A percentile compares a stretch with the other conserved stretches of the same genome.
Conservation (phyloP, 768 basidiomycete genomes). For the Termitomyces sp. region DNA sequence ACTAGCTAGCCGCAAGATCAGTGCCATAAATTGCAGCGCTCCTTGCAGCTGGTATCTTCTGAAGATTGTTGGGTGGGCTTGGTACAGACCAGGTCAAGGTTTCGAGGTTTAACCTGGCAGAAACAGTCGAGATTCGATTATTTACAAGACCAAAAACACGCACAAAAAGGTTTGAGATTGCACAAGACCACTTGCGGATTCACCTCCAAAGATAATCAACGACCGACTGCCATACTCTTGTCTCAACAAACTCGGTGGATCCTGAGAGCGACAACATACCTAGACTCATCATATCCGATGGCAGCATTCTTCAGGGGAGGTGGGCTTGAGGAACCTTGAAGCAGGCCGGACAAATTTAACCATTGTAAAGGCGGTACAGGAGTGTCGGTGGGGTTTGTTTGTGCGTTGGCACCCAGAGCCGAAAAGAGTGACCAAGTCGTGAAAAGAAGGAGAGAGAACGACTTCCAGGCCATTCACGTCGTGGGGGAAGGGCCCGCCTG, state of each 20-base stretch:
- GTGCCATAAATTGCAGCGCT: conserved; percentile 59
- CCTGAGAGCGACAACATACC: conserved; percentile 19
- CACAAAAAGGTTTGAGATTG: conserved; percentile 68
- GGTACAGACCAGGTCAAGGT: conserved; percentile 59
- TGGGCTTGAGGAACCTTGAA: conserved; percentile 49
- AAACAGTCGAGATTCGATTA: background rate
- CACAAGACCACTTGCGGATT: conserved; percentile 58
- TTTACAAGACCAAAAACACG: conserved; percentile 15
- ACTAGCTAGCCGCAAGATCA: conserved; percentile 84
- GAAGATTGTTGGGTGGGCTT: conserved; percentile 42
- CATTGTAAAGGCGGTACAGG: conserved; percentile 65
- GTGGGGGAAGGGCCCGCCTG: conserved; percentile 15
- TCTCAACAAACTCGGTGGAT: background rate
- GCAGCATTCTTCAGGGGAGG: conserved; percentile 67
- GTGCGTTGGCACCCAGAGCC: conserved; percentile 26
- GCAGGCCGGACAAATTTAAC: conserved; percentile 63
- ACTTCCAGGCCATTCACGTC: conserved; percentile 27
- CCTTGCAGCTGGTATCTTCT: conserved; percentile 50
- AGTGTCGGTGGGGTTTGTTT: conserved; percentile 46
- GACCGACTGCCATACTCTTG: conserved; percentile 36
- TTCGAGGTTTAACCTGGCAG: conserved; percentile 55
- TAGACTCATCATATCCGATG: conserved; percentile 55
- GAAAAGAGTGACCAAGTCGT: conserved; percentile 18
- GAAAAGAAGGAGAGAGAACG: conserved; percentile 19
- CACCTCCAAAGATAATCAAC: conserved; percentile 72